Evolutionary conservation across 2,329 filamentous ascomycete genomes (phyloP), one percentile per base, ranked within the genome.

Genomic region (Trichoderma sp.): DNA sequence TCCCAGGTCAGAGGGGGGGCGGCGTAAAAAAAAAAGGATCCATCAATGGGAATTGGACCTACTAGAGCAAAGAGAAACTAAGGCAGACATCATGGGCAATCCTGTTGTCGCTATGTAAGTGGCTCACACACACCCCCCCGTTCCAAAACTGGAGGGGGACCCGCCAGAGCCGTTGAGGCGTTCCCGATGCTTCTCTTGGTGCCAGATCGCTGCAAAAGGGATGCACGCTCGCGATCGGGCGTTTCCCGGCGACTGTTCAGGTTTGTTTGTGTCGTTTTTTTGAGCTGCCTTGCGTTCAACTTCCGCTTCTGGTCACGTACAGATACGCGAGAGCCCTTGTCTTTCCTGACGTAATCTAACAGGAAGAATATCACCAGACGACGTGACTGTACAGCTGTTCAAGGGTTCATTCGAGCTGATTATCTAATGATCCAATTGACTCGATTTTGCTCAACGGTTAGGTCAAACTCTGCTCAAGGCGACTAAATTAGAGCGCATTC

Each of bases 141-240:
- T 43, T 43, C 36, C 39, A 43, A n/a, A 39, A 36, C 32, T 11
- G 5, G 28, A 36, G 30, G 43, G 47, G 43, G 64, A 36, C 50
- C 64, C 64, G 64, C 64, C 26, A 20, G 47, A 13, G 47, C 47
- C 47, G 47, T 53, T 53, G 53, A 50, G 36, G 39, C 36, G 23
- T 59, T 50, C 43, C 39, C 66, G 66, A 68, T 68, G 55, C 26
- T 50, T 34, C 66, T 61, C 66, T 50, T 30, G 58, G 15, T 23
- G 30, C 28, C 39, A 61, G 66, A 68, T 68, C 66, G 53, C 57
- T 23, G 57, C 28, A 28, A 50, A 47, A 23, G 26, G 36, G 26
- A 61, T 26, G 28, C 20, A 36, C 15, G 55, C 17, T 43, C 66
- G 30, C 66, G 66, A 68, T 68, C 66, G 66, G 34, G 50, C n/a